Conservation (phyloP, 345 rosid genomes). For the Durio zibethinus region DNA sequence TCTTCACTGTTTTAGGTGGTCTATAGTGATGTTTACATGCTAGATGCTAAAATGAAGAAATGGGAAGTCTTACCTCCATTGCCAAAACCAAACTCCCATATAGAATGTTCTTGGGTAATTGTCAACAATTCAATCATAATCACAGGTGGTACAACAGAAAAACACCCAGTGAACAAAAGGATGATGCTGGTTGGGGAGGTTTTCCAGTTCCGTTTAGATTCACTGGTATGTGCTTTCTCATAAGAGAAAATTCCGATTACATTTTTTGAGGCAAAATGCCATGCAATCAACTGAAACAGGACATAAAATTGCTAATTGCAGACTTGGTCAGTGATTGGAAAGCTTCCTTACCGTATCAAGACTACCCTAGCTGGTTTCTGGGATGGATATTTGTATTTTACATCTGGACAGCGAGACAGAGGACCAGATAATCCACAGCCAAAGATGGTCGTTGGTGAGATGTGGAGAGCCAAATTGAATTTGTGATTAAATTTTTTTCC, state of each 20-base stretch:
- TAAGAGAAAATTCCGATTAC: neutral
- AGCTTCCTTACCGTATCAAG: constrained; percentile 77
- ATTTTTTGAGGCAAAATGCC: neutral
- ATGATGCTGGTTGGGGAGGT: constrained; percentile 81
- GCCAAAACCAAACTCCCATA: constrained; percentile 86
- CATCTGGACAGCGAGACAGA: constrained; percentile 83
- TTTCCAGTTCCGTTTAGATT: constrained; percentile 58
- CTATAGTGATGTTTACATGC: constrained; percentile 75
- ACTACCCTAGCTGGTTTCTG: constrained; percentile 60
- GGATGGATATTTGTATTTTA: constrained; percentile 79
- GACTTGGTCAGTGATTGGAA: constrained; percentile 85
- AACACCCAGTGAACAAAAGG: constrained; percentile 73
- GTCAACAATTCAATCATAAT: constrained; percentile 74
- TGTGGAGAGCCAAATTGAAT: constrained; percentile 79
- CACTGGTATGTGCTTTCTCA: constrained; percentile 38
- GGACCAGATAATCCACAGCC: constrained; percentile 85
- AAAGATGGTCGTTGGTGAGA: constrained; percentile 60
- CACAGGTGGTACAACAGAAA: constrained; percentile 75
- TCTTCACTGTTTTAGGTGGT: constrained; percentile 46
- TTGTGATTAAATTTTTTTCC: constrained; percentile 14
- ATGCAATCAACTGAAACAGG: neutral
- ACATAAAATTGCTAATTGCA: constrained; percentile 27
- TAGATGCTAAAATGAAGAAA: constrained; percentile 58
- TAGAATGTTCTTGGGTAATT: constrained; percentile 73
- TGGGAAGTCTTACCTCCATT: constrained; percentile 66